Percentiles rank a stretch among this genome's conserved stretches.
Conservation (phyloP, 148 eudicot species). For the Rhododendron henanense region DNA sequence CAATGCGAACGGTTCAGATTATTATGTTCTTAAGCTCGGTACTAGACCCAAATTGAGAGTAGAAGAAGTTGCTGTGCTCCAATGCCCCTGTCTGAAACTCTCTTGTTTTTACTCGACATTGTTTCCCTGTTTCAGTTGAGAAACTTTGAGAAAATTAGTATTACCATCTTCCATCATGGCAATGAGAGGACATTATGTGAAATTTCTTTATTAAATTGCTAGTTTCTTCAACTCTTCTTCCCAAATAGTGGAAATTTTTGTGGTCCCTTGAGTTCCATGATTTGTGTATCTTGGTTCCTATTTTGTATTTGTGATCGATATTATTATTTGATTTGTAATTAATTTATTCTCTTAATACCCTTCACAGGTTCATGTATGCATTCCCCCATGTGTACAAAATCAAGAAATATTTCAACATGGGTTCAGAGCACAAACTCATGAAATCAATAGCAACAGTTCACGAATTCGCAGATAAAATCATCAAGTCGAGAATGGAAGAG, state of each 20-base stretch:
- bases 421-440: constrained; percentile 46
- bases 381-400: constrained; percentile 16
- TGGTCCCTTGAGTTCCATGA: not conserved
- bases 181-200: too few species aligned
- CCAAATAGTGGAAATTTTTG: not conserved
- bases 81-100: too few species aligned
- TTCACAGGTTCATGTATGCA: not conserved
- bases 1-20: too few species aligned
- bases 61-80: too few species aligned
- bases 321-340: not conserved
- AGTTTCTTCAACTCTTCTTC: not conserved
- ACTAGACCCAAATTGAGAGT: too few species aligned
- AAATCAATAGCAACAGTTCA: constrained; percentile 52
- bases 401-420: constrained; percentile 41
- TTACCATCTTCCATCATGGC: too few species aligned
- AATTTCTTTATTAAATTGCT: too few species aligned
- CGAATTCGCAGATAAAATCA: constrained; percentile 52
- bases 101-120: too few species aligned
- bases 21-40: too few species aligned
- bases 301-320: not conserved
- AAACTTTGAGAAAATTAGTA: too few species aligned
- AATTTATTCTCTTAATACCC: not conserved
- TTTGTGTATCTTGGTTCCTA: not conserved
- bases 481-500: constrained; percentile 44
- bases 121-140: too few species aligned